Evolutionary conservation across 2,329 filamentous ascomycete species (phyloP), one percentile per base, ranked within the genome.

Genomic region (Orbilia ellipsospora): DNA sequence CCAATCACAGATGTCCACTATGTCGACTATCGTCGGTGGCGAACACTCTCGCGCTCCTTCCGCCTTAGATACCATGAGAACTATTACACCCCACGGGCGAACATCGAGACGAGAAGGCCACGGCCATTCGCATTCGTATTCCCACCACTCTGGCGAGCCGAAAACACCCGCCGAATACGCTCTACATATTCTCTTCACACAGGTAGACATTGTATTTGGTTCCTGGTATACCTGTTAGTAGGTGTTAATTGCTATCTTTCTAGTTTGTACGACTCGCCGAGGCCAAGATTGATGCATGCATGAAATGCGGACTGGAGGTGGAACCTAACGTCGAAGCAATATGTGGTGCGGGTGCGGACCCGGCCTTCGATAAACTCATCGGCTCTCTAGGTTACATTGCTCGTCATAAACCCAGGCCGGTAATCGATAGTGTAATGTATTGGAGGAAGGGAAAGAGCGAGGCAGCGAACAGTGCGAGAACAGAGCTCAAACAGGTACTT

Each of bases 81-180:
- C 66, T 15, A 77, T 68, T 28, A 75, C 76, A 18, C 70, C 73
- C 5, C 73, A 77, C 42, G 73, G 73, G 42, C 59, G 66, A 36
- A 61, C 63, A 18, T 66, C 66, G 12, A 61, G 60, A 68, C 85
- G 67, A 16, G 73, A 77, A 61, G 66, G 66, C 15, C 73, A 76
- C 36, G 85, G 86, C 5, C 90, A 90, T 79, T 92, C 92, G 15
- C 90, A 93, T 80, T 94, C 92, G 42, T 87, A 87, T 78, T 87
- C 86, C 44, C 83, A 86, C 73, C 90, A 90, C 60, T 87, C 88
- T 54, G 90, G 79, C 84, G 86, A 74, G 54, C 79, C 91, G 78
- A 96, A 94, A 83, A 97, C 94, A 0, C 94, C 97, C n/a, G 94
- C 93, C 66, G 95, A 99, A 85, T 98, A 97, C 87, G 95, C 95